phyloP scores from a whole-genome alignment of 345 rosid genomes.

The Dovyalis caffra region DNA sequence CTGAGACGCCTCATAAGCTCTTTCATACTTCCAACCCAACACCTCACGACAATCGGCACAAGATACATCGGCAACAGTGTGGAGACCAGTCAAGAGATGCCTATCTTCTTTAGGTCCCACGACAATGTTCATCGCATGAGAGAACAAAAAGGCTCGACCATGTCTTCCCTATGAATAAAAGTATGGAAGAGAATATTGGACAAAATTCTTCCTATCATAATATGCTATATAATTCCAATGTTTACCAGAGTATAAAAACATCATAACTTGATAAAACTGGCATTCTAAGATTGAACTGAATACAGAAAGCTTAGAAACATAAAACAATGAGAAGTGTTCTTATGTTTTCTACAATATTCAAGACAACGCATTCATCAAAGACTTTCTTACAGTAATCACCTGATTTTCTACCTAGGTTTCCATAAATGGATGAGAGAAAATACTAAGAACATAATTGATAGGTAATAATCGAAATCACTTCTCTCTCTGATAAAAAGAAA shows the following conservation, averaged over 20 bases:
- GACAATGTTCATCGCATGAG: constrained; percentile 27
- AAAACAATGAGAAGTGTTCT: not conserved
- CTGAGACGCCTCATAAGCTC: constrained; percentile 28
- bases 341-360: not conserved
- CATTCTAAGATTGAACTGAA: not conserved
- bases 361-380: not conserved
- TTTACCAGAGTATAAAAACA: not conserved
- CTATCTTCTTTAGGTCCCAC: constrained; percentile 26
- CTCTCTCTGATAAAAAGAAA: not conserved
- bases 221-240: not conserved
- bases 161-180: constrained; percentile 22
- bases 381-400: not conserved
- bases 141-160: constrained; percentile 29
- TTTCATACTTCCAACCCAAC: constrained; percentile 29
- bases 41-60: constrained; percentile 25
- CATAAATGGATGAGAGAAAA: not conserved
- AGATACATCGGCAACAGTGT: constrained; percentile 26
- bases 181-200: not conserved
- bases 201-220: not conserved
- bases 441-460: not conserved
- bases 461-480: no score
- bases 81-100: constrained; percentile 25
- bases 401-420: not conserved
- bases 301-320: not conserved
- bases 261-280: not conserved